Base-by-base conservation (phyloP, 495 filamentous ascomycete species). In the Hypoxylon fuscum region DNA sequence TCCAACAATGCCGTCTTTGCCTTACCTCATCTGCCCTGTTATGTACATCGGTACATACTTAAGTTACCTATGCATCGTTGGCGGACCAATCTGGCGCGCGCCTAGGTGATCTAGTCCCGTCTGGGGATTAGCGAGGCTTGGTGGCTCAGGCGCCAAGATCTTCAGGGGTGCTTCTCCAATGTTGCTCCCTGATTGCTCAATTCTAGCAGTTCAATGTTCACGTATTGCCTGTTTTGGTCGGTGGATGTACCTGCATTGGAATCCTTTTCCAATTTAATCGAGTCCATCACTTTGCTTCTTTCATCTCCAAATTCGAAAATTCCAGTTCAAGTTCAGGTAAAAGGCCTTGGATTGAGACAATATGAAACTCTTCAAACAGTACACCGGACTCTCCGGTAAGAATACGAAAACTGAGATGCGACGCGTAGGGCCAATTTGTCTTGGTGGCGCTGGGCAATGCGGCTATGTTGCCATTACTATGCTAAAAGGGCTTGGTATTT, bases 381-480 rank as follows among this genome's bases (percentile, higher is more conserved):
- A 27, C 8, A 4, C 40, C 40, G 8, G 40, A n/a, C 8, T 15
- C 20, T 31, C 21, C 11, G 7, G 11, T 40, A 10, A n/a, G 18
- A 47, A 60, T 51, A 60, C 41, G 44, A 55, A 55, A 31, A 35
- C 25, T 29, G n/a, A 27, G 34, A 47, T n/a, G n/a, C n/a, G n/a
- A n/a, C n/a, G n/a, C n/a, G n/a, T n/a, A n/a, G n/a, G 15, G 15
- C 6, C 41, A 8, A 31, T 17, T 29, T 38, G 27, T 44, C 35
- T 60, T 55, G 49, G 50, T 40, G 43, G 45, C 38, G 57, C 68
- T 68, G 35, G 68, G 60, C 68, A 58, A 21, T 68, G 47, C 29
- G 68, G 64, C 68, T 68, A 59, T 68, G 68, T 51, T 56, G 15
- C 17, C 3, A 8, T 21, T 15, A 18, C 25, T 27, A 27, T 8